These are phyloP conservation scores for Cryphonectria naterciae DNA, from an alignment of 2,329 filamentous ascomycete species.

Conservation along the genomic window DNA sequence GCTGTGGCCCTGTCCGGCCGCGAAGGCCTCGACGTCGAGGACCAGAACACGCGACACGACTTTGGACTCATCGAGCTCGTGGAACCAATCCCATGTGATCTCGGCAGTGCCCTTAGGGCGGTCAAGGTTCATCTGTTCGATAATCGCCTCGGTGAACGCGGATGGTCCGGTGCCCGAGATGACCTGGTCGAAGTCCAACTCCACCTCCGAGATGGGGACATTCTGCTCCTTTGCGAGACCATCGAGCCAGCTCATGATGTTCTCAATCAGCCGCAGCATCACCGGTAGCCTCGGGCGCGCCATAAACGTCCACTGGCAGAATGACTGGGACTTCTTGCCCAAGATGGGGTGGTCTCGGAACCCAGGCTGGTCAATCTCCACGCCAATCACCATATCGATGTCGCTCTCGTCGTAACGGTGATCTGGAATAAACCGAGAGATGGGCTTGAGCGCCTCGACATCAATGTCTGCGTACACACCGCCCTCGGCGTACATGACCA, in stretches of 20 bases:
- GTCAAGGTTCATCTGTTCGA: slow-evolving; percentile 64
- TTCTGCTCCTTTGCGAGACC: slow-evolving; percentile 62
- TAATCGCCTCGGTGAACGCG: slow-evolving; percentile 68
- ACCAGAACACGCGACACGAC: slow-evolving; percentile 67
- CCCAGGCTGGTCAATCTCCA: slow-evolving; percentile 72
- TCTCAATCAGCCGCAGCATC: slow-evolving; percentile 70
- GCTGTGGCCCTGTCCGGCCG: slow-evolving; percentile 73
- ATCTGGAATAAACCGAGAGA: slow-evolving; percentile 62
- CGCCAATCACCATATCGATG: slow-evolving; percentile 71
- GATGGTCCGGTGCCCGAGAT: slow-evolving; percentile 75
- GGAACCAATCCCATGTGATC: slow-evolving; percentile 67
- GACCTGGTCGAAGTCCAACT: slow-evolving; percentile 72
- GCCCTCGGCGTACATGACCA: slow-evolving; percentile 70
- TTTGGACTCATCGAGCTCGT: slow-evolving; percentile 68
- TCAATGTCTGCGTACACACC: slow-evolving; percentile 54
- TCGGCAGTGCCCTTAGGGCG: slow-evolving; percentile 37
- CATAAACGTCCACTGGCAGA: slow-evolving; percentile 79
- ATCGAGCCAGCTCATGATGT: slow-evolving; percentile 69
- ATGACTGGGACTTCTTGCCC: slow-evolving; percentile 69
- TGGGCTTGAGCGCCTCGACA: slow-evolving; percentile 46
- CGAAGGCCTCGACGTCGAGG: slow-evolving; percentile 72
- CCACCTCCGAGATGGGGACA: slow-evolving; percentile 61
- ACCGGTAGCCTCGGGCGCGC: slow-evolving; percentile 68
- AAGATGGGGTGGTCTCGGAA: slow-evolving; percentile 67
- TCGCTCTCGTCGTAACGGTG: slow-evolving; percentile 64